phyloP scores from a whole-genome alignment of 768 basidiomycete genomes.

The Phanerochaete sordida region DNA sequence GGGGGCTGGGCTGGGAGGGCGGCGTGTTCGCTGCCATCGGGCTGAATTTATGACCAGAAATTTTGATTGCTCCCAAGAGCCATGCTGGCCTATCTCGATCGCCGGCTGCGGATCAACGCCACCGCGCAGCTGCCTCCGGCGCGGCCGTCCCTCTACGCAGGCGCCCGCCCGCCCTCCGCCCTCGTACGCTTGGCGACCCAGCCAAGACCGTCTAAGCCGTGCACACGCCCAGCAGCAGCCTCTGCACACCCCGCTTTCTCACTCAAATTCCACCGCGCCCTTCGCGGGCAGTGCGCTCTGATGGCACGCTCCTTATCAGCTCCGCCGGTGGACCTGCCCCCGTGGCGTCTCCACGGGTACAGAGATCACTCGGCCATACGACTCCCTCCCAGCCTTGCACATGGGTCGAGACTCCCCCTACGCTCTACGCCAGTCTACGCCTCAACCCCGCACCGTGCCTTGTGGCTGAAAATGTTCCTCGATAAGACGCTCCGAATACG shows the following conservation, averaged over 20 bases:
- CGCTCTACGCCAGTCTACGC: neutral
- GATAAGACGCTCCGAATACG: neutral
- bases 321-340: neutral
- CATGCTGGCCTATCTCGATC: neutral
- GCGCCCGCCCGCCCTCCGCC: neutral
- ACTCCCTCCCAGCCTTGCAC: neutral
- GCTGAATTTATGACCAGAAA: constrained; percentile 1
- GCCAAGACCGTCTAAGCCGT: too few species aligned
- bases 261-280: too few species aligned
- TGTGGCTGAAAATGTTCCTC: neutral
- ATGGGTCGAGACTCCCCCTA: neutral
- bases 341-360: neutral
- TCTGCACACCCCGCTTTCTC: too few species aligned
- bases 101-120: neutral
- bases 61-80: neutral
- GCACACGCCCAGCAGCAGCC: too few species aligned
- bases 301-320: neutral
- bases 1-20: neutral
- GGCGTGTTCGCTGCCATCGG: neutral
- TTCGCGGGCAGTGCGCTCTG: too few species aligned
- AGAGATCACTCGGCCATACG: neutral
- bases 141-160: too few species aligned
- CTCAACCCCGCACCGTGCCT: neutral
- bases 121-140: neutral
- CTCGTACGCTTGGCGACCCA: neutral